A percentile compares a stretch with the other conserved stretches of the same genome.
These are phyloP conservation scores for Paraphoma chrysanthemicola DNA, from an alignment of 2,329 filamentous ascomycete genomes.

Conservation along the genomic window DNA sequence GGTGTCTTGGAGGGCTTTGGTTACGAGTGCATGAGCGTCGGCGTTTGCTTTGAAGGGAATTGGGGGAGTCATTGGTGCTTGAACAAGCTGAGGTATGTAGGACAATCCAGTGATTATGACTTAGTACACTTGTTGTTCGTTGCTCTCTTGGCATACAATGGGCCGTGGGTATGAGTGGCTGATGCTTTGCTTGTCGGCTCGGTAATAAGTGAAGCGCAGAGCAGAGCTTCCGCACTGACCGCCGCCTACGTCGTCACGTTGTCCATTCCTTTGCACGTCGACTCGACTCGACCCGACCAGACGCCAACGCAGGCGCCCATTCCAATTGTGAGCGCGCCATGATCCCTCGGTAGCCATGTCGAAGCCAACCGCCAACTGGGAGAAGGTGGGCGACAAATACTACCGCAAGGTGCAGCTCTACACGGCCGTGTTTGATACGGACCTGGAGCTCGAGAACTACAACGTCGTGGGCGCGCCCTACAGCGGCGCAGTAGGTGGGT, in stretches of 20 bases:
- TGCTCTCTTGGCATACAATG: too few species aligned
- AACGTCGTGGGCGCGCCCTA: constrained; percentile 90
- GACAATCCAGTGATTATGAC: background rate
- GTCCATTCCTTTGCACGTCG: background rate
- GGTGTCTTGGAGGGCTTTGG: constrained; percentile 4
- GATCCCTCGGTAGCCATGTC: constrained; percentile 40
- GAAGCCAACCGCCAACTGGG: constrained; percentile 87
- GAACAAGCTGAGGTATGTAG: background rate
- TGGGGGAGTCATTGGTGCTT: background rate
- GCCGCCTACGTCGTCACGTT: too few species aligned
- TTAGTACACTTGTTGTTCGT: background rate
- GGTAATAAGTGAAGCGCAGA: too few species aligned
- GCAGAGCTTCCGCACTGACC: too few species aligned
- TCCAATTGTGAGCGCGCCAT: constrained; percentile 19
- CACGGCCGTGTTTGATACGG: constrained; percentile 89
- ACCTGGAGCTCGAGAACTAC: constrained; percentile 94
- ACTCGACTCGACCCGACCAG: background rate
- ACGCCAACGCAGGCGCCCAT: constrained; percentile 15
- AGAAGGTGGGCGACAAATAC: constrained; percentile 89
- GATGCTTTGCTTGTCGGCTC: too few species aligned
- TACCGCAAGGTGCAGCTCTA: constrained; percentile 96
- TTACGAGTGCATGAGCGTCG: constrained; percentile 43
- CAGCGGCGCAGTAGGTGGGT: constrained; percentile 86
- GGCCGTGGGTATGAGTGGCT: too few species aligned
- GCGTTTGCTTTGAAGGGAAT: constrained; percentile 23